These are phyloP conservation scores for Chondrus crispus DNA, from an alignment of 23 red algal species.

Conservation along the genomic window DNA sequence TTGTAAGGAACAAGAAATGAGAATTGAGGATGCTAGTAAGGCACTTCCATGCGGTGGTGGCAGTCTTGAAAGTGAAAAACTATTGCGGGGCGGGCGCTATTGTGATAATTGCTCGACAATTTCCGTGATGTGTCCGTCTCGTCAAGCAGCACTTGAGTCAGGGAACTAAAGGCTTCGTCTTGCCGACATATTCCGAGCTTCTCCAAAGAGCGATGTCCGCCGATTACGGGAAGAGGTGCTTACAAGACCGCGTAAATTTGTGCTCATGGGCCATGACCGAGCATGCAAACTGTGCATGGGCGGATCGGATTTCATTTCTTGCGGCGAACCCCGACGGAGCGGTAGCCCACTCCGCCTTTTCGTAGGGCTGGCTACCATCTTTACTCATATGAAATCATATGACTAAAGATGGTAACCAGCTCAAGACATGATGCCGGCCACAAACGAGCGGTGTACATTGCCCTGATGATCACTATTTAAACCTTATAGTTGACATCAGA, in stretches of 20 bases:
- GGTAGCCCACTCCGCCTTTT: neutral
- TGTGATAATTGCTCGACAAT: neutral
- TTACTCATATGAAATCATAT: no score
- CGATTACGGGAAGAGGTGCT: neutral
- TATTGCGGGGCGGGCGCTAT: neutral
- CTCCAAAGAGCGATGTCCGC: neutral
- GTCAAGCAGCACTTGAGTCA: neutral
- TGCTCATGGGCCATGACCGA: neutral
- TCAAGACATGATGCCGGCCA: no score
- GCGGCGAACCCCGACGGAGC: neutral
- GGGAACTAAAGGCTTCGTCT: neutral
- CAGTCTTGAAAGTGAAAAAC: neutral
- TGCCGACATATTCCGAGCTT: neutral
- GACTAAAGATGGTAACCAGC: no score
- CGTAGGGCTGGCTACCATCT: no score
- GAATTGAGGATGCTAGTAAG: neutral
- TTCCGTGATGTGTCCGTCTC: neutral
- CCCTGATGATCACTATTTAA: no score
- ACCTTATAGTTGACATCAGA: no score
- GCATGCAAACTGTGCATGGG: neutral
- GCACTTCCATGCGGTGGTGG: neutral
- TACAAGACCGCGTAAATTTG: neutral
- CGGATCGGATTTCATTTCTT: neutral
- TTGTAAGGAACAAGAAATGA: neutral
- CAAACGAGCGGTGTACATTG: no score